Evolutionary conservation across 2,329 filamentous ascomycete species (phyloP).

Genomic region (Scedosporium apiospermum): DNA sequence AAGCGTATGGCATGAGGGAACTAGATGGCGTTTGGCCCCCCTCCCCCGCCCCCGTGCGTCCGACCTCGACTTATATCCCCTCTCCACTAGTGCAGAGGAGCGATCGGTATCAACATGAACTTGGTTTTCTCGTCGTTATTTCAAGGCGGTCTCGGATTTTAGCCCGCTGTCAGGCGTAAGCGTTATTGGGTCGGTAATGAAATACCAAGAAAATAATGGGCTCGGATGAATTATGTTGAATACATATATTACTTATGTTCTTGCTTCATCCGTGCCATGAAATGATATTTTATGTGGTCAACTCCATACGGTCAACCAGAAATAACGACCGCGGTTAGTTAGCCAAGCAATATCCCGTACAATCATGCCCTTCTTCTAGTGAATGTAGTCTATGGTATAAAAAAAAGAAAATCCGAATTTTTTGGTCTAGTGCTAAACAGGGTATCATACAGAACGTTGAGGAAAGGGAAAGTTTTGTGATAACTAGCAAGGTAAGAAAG

Average conservation of each 20-base stretch:
- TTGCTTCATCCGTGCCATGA: neutral
- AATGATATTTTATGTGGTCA: no score
- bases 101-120: neutral
- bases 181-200: neutral
- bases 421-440: constrained; percentile 1
- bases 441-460: neutral
- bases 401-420: neutral
- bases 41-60: no score
- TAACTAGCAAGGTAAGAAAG: neutral
- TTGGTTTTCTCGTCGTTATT: neutral
- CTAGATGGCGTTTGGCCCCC: neutral
- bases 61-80: neutral
- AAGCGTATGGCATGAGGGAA: constrained; percentile 31
- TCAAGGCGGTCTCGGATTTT: neutral
- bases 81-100: neutral
- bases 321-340: neutral
- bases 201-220: neutral
- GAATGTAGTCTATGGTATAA: no score
- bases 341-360: neutral
- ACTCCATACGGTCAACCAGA: neutral
- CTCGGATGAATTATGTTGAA: neutral
- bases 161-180: neutral
- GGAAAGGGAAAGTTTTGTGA: neutral
- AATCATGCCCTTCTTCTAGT: no score
- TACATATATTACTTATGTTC: neutral